Evolutionary conservation across 805 yeast species (phyloP).

Genomic region (Torulaspora maleeae): DNA sequence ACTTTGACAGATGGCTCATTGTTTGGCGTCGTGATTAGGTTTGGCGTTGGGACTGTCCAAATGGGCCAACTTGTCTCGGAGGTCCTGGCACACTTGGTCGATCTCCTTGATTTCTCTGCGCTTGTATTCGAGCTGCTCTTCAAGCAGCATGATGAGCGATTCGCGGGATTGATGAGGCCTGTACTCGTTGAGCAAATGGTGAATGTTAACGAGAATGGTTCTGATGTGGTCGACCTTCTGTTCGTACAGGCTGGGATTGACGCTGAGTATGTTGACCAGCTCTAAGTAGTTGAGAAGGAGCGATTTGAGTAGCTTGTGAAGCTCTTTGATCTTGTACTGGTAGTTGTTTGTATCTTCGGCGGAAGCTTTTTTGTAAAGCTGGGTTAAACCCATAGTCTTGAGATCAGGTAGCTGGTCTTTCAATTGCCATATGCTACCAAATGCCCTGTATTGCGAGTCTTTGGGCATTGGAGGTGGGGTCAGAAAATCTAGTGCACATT

Average conservation of each 20-base stretch:
- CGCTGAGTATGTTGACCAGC: conserved; percentile 68
- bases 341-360: conserved; percentile 36
- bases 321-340: conserved; percentile 55
- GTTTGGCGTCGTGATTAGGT: background rate
- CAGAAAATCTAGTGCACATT: conserved; percentile 44
- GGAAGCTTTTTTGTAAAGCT: conserved; percentile 48
- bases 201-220: conserved; percentile 78
- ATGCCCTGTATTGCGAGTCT: conserved; percentile 70
- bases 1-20: background rate
- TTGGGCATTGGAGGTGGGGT: conserved; percentile 62
- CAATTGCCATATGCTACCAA: conserved; percentile 84
- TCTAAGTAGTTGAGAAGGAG: conserved; percentile 76
- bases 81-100: conserved; percentile 39
- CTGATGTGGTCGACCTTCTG: conserved; percentile 73
- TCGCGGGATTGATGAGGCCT: conserved; percentile 95
- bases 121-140: conserved; percentile 64
- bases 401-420: conserved; percentile 72
- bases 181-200: conserved; percentile 86
- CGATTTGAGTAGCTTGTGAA: conserved; percentile 76
- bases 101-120: conserved; percentile 47
- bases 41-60: conserved; percentile 23
- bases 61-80: conserved; percentile 36
- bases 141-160: conserved; percentile 68
- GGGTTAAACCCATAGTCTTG: conserved; percentile 70
- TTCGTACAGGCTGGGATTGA: conserved; percentile 62